These are phyloP conservation scores for Suillus spraguei DNA, from an alignment of 768 basidiomycete genomes.

Conservation along the genomic window DNA sequence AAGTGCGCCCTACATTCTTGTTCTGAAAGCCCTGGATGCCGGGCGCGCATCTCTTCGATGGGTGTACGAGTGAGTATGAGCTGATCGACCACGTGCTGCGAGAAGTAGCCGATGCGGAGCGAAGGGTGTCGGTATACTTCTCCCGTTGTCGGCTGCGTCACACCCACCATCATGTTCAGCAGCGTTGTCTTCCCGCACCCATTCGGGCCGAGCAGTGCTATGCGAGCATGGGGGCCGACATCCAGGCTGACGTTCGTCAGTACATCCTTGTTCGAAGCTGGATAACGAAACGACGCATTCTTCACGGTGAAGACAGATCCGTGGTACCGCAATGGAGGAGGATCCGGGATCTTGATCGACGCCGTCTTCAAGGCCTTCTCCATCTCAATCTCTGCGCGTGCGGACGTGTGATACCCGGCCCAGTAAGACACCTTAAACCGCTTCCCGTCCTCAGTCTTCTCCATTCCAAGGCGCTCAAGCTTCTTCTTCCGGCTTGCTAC, in stretches of 20 bases:
- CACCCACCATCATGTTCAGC: constrained; percentile 46
- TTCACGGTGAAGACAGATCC: constrained; percentile 37
- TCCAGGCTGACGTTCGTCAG: constrained; percentile 39
- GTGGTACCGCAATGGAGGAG: constrained; percentile 31
- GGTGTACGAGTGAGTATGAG: constrained; percentile 32
- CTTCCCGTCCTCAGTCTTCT: constrained; percentile 35
- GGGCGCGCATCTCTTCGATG: constrained; percentile 28
- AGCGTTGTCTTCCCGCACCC: constrained; percentile 50
- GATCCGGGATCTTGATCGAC: constrained; percentile 30
- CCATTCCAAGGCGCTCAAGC: constrained; percentile 33
- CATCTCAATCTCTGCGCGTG: constrained; percentile 37
- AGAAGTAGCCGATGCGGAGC: constrained; percentile 59
- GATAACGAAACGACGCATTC: constrained; percentile 38
- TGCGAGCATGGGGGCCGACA: constrained; percentile 39
- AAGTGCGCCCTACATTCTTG: constrained; percentile 31
- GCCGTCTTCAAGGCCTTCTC: constrained; percentile 37
- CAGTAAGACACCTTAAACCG: constrained; percentile 62
- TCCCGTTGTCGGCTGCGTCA: constrained; percentile 46
- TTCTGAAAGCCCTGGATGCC: constrained; percentile 30
- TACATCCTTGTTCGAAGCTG: constrained; percentile 24
- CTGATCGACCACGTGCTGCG: constrained; percentile 62
- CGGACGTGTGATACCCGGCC: constrained; percentile 40
- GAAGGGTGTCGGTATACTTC: constrained; percentile 54
- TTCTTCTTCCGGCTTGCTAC: constrained; percentile 65
- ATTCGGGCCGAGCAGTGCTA: constrained; percentile 44